Evolutionary conservation across 2,329 filamentous ascomycete genomes (phyloP), one percentile per base, ranked within the genome.

Genomic region (Colletotrichum navitas): DNA sequence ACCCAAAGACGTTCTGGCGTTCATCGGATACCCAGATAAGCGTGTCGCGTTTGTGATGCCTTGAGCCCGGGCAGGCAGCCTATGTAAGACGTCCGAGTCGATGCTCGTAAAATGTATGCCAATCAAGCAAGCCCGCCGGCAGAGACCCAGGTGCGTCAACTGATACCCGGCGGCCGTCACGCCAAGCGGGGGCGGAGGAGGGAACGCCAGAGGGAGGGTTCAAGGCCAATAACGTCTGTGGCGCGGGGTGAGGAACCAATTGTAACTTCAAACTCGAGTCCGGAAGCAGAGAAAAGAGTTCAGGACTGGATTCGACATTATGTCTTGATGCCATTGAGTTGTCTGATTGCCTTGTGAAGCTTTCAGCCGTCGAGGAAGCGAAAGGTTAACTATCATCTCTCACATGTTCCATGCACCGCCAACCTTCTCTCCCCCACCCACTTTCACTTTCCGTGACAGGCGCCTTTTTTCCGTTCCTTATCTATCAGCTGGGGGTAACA

Each of bases 151-250:
- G 56, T 34, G 32, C 29, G 59, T 55, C 43, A 59, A 71, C 58
- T 51, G 63, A 71, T 63, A 71, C 68, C 68, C 68, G 64, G 68
- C 68, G 64, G 68, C 64, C 64, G 47, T 67, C 63, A 59, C 18
- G 49, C 34, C 36, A 51, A 63, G 60, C n/a, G 41, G 51, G 47
- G 29, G 43, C 16, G 41, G 7, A 6, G 7, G 6, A 10, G 61
- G 7, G 6, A 10, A 54, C 62, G 61, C 39, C 43, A 26, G 47
- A 60, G 41, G n/a, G 47, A 60, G 41, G n/a, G 43, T 41, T 16
- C 47, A 45, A 18, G 51, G 64, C 51, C 60, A 58, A 59, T 55
- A 58, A 54, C 45, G 32, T 63, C 51, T n/a, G 8, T 43, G 43
- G 61, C 49, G 63, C 58, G 58, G 64, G 68, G 62, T 63, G 68